Conservation (phyloP, 208 protist genomes). For the Leishmania martiniquensis region DNA sequence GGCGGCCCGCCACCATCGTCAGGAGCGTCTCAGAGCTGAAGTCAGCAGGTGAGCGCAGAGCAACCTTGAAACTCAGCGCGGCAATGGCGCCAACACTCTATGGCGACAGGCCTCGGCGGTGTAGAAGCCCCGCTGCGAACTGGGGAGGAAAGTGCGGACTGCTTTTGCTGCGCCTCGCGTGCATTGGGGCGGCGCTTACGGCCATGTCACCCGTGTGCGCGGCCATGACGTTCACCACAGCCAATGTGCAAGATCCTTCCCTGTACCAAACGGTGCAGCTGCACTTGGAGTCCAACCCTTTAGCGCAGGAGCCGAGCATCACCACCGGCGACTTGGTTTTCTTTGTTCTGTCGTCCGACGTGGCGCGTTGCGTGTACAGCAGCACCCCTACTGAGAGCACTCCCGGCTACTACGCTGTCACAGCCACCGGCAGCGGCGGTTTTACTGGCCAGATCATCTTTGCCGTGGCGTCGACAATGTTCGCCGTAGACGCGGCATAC, state of each 20-base stretch:
- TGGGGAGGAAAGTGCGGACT: not conserved
- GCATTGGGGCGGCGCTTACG: constrained; percentile 1
- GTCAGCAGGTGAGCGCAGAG: no score
- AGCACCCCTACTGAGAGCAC: constrained; percentile 23
- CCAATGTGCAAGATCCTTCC: constrained; percentile 74
- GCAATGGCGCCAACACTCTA: not conserved
- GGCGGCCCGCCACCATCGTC: not conserved
- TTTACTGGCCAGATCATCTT: constrained; percentile 43
- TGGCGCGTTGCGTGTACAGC: constrained; percentile 23
- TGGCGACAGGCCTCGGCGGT: not conserved
- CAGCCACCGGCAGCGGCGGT: constrained; percentile 34
- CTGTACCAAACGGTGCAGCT: constrained; percentile 82
- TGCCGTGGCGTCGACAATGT: constrained; percentile 43
- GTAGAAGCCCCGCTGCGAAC: not conserved
- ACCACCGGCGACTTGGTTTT: constrained; percentile 62
- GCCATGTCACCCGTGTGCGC: constrained; percentile 31
- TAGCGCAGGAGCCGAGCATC: constrained; percentile 59
- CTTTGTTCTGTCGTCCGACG: constrained; percentile 41
- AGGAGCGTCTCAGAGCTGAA: not conserved
- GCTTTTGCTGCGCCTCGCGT: not conserved
- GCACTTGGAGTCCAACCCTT: constrained; percentile 60
- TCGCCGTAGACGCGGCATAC: constrained; percentile 59
- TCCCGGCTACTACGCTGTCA: constrained; percentile 46
- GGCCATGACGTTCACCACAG: constrained; percentile 60
- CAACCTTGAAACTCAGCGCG: no score